Percentiles rank a stretch among this genome's conserved stretches.
Conservation (phyloP, 176 grass and related monocot species). For the Aechmea fasciata region DNA sequence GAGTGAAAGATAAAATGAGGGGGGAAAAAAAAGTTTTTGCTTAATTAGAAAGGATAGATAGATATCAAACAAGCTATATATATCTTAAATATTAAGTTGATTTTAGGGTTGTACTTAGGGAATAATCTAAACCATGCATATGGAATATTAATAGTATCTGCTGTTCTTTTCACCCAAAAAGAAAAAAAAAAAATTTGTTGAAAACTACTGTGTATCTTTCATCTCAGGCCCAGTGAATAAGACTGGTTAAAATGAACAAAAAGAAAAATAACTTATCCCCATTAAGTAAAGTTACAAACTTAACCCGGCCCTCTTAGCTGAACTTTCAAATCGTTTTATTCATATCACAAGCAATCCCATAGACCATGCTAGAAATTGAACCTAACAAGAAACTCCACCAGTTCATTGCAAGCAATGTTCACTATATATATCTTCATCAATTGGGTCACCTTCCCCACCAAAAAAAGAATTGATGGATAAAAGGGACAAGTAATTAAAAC, state of each 20-base stretch:
- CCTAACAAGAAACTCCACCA: slow-evolving; percentile 4
- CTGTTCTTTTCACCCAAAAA: too few species aligned
- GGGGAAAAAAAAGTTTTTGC: not conserved
- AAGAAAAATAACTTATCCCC: too few species aligned
- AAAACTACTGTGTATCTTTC: too few species aligned
- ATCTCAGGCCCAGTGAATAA: too few species aligned
- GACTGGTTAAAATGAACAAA: too few species aligned
- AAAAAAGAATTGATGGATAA: slow-evolving; percentile 8
- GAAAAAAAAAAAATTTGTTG: too few species aligned
- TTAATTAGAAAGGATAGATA: too few species aligned
- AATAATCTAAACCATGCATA: not conserved
- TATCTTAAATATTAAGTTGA: too few species aligned
- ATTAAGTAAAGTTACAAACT: not conserved
- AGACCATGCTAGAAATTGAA: not conserved
- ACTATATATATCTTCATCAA: slow-evolving; percentile 6
- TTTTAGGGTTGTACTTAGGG: not conserved
- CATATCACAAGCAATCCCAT: not conserved
- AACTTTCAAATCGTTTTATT: slow-evolving; percentile 3
- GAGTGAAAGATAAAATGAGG: slow-evolving; percentile 4
- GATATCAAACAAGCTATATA: too few species aligned
- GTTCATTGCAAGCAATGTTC: slow-evolving; percentile 10
- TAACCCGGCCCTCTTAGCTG: not conserved
- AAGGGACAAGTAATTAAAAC: slow-evolving; percentile 4
- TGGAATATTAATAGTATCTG: not conserved
- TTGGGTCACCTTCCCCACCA: slow-evolving; percentile 20